Percentiles rank a stretch among this genome's conserved stretches.
These are phyloP conservation scores for Exobasidium rhododendri DNA, from an alignment of 1,284 basidiomycete species.

Conservation along the genomic window DNA sequence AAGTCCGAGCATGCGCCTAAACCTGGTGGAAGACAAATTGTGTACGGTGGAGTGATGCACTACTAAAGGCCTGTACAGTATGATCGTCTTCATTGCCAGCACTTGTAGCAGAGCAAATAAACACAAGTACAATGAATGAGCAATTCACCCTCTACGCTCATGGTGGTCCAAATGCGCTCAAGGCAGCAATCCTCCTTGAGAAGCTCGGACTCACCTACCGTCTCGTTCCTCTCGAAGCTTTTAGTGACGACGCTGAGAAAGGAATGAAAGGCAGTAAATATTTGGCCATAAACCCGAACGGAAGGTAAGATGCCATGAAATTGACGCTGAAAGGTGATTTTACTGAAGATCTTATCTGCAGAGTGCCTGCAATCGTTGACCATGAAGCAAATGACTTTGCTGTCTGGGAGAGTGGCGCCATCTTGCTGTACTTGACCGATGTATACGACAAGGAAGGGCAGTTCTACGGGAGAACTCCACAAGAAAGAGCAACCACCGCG, in stretches of 20 bases:
- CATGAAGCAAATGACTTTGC: slow-evolving; percentile 23
- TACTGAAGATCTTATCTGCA: slow-evolving; percentile 43
- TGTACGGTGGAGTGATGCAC: too few species aligned
- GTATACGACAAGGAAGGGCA: slow-evolving; percentile 37
- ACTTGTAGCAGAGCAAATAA: too few species aligned
- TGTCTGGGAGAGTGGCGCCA: slow-evolving; percentile 45
- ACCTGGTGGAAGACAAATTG: too few species aligned
- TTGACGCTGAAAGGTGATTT: too few species aligned
- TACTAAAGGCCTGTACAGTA: too few species aligned
- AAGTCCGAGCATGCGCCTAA: too few species aligned
- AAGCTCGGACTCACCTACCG: slow-evolving; percentile 41
- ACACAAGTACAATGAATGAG: slow-evolving; percentile 23
- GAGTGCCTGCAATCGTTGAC: slow-evolving; percentile 43
- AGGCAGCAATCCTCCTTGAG: slow-evolving; percentile 42
- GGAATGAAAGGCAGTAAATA: too few species aligned
- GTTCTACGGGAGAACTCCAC: slow-evolving; percentile 30
- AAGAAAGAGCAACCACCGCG: slow-evolving; percentile 28
- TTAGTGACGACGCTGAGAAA: slow-evolving; percentile 37
- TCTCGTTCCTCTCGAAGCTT: slow-evolving; percentile 32
- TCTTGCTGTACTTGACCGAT: slow-evolving; percentile 40
- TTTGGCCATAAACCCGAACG: too few species aligned
- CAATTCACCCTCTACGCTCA: slow-evolving; percentile 46
- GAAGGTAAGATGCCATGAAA: too few species aligned
- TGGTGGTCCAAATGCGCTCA: slow-evolving; percentile 47
- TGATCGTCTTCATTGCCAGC: too few species aligned